Evolutionary conservation across 371 early-diverging fungal genomes (phyloP).

Genomic region (Syncephalastrum monosporum): DNA sequence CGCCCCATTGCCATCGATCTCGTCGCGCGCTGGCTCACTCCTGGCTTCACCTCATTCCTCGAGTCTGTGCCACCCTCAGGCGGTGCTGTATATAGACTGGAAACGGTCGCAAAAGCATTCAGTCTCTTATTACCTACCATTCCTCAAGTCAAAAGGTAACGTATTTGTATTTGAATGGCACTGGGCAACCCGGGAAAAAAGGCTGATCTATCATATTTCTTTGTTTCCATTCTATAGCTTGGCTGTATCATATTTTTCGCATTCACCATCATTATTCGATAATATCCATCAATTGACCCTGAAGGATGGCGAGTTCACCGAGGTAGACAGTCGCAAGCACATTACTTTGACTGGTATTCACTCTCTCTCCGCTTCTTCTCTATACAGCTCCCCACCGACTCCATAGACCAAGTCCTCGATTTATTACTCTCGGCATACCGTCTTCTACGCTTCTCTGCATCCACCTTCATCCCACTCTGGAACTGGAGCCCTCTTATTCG

Average conservation of each 20-base stretch:
- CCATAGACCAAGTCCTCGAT: conserved; percentile 34
- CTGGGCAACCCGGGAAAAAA: no score
- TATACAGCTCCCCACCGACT: not conserved
- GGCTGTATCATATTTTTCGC: conserved; percentile 58
- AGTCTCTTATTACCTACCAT: conserved; percentile 65
- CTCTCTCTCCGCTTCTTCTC: not conserved
- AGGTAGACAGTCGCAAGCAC: not conserved
- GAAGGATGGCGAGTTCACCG: conserved; percentile 1
- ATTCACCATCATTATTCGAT: conserved; percentile 54
- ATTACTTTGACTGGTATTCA: conserved; percentile 7
- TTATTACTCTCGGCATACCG: conserved; percentile 62
- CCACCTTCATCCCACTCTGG: conserved; percentile 61
- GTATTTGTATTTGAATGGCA: no score
- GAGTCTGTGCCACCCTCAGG: conserved; percentile 25
- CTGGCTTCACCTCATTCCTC: conserved; percentile 47
- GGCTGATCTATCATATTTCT: not conserved
- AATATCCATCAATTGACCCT: not conserved
- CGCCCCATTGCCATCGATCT: conserved; percentile 84
- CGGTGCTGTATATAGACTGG: conserved; percentile 45
- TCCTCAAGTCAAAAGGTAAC: conserved; percentile 74
- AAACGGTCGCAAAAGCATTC: conserved; percentile 61
- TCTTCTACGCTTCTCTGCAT: conserved; percentile 52
- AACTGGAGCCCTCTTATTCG: conserved; percentile 66
- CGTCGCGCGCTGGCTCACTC: conserved; percentile 72
- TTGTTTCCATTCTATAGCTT: conserved; percentile 34